Percentiles rank a stretch among this genome's conserved stretches.
Evolutionary conservation across 2,329 filamentous ascomycete genomes (phyloP).

Genomic region (Epichloe sibirici): DNA sequence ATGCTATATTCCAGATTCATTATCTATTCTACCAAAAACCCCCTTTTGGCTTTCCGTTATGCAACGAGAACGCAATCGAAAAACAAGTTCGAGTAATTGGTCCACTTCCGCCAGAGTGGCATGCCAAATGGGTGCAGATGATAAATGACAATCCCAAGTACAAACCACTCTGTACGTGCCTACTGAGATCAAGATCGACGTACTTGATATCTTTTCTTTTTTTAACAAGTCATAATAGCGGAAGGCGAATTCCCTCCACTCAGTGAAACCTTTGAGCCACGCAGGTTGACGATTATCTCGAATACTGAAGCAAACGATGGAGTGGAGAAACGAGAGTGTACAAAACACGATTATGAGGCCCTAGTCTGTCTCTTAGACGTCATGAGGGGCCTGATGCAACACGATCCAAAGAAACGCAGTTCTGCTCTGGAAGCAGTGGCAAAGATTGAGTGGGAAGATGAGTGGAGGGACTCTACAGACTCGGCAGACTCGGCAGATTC

Average conservation of each 20-base stretch:
- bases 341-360: conserved; percentile 2
- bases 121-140: neutral
- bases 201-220: too few relatives aligned
- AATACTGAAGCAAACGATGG: neutral
- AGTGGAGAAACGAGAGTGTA: neutral
- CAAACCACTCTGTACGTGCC: neutral
- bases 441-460: conserved; percentile 1
- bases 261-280: too few relatives aligned
- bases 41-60: neutral
- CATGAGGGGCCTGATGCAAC: conserved; percentile 2
- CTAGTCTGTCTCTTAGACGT: neutral
- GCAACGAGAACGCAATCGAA: neutral
- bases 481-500: too few relatives aligned
- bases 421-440: neutral
- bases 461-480: neutral
- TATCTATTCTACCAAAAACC: neutral
- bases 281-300: neutral
- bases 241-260: too few relatives aligned
- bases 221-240: too few relatives aligned
- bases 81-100: neutral
- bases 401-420: conserved; percentile 2
- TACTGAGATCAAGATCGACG: too few relatives aligned
- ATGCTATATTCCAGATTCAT: neutral
- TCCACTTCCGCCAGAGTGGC: conserved; percentile 1
- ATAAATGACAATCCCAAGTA: neutral